These are phyloP conservation scores for Epichloe elymi DNA, from an alignment of 2,329 filamentous ascomycete species.

Conservation along the genomic window DNA sequence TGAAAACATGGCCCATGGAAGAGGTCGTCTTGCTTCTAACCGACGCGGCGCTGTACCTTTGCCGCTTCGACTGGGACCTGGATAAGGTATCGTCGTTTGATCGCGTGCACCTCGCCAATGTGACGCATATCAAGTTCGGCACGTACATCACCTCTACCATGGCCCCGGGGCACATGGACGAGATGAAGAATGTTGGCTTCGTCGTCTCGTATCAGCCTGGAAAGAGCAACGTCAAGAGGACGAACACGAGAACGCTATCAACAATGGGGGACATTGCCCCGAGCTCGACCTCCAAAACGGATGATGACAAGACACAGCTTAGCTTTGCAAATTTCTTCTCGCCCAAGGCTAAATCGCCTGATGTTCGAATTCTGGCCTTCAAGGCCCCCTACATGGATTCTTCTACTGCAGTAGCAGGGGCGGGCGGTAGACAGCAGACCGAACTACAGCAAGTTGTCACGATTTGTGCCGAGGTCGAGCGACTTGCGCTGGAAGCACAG, in stretches of 20 bases:
- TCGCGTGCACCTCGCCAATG: constrained; percentile 61
- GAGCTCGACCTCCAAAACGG: constrained; percentile 11
- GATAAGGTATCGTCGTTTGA: constrained; percentile 94
- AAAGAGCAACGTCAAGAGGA: constrained; percentile 56
- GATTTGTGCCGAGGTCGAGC: constrained; percentile 66
- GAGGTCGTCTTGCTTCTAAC: constrained; percentile 83
- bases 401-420: constrained; percentile 39
- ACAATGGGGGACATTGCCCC: constrained; percentile 27
- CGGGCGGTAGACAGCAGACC: constrained; percentile 30
- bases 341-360: constrained; percentile 19
- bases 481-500: constrained; percentile 42
- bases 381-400: constrained; percentile 43
- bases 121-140: constrained; percentile 62
- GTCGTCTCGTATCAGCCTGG: constrained; percentile 65
- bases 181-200: constrained; percentile 70
- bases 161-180: constrained; percentile 62
- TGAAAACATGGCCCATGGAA: constrained; percentile 63
- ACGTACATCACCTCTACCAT: constrained; percentile 86
- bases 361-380: constrained; percentile 34
- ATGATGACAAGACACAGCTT: constrained; percentile 15
- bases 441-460: constrained; percentile 44
- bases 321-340: constrained; percentile 31
- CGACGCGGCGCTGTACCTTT: constrained; percentile 73
- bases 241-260: constrained; percentile 75
- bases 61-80: constrained; percentile 85